Percentiles rank a stretch among this genome's conserved stretches.
Evolutionary conservation across 2,329 filamentous ascomycete species (phyloP).

Genomic region (Colletotrichum tanaceti): DNA sequence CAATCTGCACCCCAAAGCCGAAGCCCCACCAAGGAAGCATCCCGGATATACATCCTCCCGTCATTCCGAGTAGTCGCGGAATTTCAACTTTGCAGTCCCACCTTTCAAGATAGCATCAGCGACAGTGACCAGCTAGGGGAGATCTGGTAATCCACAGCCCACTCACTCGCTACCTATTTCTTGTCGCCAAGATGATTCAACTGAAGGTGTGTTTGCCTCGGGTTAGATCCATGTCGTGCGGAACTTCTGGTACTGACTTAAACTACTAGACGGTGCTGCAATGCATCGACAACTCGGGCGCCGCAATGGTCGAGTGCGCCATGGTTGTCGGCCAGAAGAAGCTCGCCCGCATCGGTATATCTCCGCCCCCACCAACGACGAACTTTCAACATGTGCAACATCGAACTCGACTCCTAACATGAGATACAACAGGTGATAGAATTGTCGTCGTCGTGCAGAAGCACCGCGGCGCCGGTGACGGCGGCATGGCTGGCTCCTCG

Average conservation of each 20-base stretch:
- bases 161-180: constrained; percentile 22
- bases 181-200: constrained; percentile 82
- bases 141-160: constrained; percentile 22
- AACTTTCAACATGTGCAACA: not conserved
- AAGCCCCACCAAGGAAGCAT: no score
- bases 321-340: constrained; percentile 92
- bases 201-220: constrained; percentile 73
- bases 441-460: constrained; percentile 99
- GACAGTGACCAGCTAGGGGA: constrained; percentile 25
- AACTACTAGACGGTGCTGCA: constrained; percentile 85
- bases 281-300: constrained; percentile 99
- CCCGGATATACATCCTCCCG: constrained; percentile 19
- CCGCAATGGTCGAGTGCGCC: constrained; percentile 95
- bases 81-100: constrained; percentile 35
- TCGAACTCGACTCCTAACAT: constrained; percentile 57
- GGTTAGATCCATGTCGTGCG: rapidly evolving
- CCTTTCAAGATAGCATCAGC: constrained; percentile 37
- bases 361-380: not conserved
- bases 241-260: not conserved
- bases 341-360: constrained; percentile 86
- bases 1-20: not conserved
- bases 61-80: not conserved
- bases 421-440: constrained; percentile 77
- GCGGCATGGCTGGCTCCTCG: constrained; percentile 76
- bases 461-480: constrained; percentile 82